A percentile compares a stretch with the other conserved stretches of the same genome.
Conservation (phyloP, 305 asterid genomes). For the Rubia tinctorum region DNA sequence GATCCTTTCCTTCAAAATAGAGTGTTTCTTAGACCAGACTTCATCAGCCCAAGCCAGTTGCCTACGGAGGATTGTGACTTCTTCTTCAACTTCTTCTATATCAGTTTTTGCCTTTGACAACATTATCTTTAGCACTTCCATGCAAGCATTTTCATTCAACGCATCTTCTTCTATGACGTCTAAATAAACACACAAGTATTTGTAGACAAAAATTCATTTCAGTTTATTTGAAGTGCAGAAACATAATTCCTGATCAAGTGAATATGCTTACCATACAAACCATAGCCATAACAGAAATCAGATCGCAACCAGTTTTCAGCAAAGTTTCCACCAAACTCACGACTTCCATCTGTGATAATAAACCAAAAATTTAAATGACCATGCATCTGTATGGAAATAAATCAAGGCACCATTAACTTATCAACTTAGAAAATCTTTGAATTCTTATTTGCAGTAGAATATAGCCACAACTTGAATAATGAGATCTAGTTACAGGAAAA, state of each 20-base stretch:
- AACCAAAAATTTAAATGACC: constrained; percentile 7
- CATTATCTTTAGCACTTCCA: constrained; percentile 51
- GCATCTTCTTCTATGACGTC: constrained; percentile 61
- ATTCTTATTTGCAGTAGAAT: background rate
- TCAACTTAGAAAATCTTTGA: constrained; percentile 1
- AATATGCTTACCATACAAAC: constrained; percentile 33
- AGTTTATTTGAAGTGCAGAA: constrained; percentile 9
- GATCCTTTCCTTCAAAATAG: constrained; percentile 36
- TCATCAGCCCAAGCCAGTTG: constrained; percentile 42
- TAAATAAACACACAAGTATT: constrained; percentile 25
- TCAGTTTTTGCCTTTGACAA: constrained; percentile 51
- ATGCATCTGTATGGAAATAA: constrained; percentile 12
- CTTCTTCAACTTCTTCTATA: constrained; percentile 47
- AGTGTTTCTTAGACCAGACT: constrained; percentile 37
- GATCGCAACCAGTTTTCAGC: constrained; percentile 15
- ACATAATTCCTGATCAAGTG: constrained; percentile 12
- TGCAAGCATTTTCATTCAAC: constrained; percentile 48
- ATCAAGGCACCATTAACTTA: background rate
- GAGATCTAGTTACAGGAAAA: constrained; percentile 12
- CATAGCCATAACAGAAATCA: constrained; percentile 28
- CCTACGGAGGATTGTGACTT: constrained; percentile 43
- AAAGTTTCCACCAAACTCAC: constrained; percentile 20
- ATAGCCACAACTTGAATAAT: constrained; percentile 8
- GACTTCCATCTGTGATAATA: constrained; percentile 27
- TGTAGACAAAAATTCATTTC: constrained; percentile 8